Evolutionary conservation across 1,284 basidiomycete species (phyloP).

Genomic region (Acaromyces ingoldii): DNA sequence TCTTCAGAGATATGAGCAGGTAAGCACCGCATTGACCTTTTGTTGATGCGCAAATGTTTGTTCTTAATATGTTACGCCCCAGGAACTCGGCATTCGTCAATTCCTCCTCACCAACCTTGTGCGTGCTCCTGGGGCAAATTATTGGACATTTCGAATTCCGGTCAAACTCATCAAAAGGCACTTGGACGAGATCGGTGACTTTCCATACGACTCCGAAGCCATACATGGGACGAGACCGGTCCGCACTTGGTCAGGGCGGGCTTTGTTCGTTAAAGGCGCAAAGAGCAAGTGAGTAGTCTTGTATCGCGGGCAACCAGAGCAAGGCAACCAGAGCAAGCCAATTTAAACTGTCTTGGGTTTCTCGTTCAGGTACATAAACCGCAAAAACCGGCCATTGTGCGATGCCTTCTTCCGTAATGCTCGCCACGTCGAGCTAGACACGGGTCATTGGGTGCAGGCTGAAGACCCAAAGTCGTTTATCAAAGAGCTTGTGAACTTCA

Average conservation of each 20-base stretch:
- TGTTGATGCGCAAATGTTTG: no score
- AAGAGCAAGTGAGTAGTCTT: constrained; percentile 60
- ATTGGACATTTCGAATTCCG: constrained; percentile 67
- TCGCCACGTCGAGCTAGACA: constrained; percentile 49
- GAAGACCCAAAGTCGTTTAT: constrained; percentile 53
- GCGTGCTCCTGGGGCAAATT: constrained; percentile 43
- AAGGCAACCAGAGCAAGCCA: not conserved
- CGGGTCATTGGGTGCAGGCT: constrained; percentile 54
- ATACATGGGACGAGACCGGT: constrained; percentile 1
- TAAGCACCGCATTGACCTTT: no score
- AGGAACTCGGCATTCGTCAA: constrained; percentile 63
- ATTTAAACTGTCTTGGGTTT: not conserved
- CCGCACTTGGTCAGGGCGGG: constrained; percentile 60
- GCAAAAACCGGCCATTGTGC: constrained; percentile 60
- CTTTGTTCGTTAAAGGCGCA: constrained; percentile 71
- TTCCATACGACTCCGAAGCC: constrained; percentile 60
- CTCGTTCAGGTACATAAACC: constrained; percentile 65
- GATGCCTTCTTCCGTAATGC: constrained; percentile 66
- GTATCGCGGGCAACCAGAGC: no score
- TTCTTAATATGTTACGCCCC: no score
- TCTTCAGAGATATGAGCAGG: constrained; percentile 60
- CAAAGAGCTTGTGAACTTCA: constrained; percentile 44
- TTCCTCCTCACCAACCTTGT: constrained; percentile 79
- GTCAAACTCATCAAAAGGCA: constrained; percentile 63
- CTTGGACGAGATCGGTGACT: constrained; percentile 66